Evolutionary conservation across 306 rosid species (phyloP).

Genomic region (Trichosanthes truncata): DNA sequence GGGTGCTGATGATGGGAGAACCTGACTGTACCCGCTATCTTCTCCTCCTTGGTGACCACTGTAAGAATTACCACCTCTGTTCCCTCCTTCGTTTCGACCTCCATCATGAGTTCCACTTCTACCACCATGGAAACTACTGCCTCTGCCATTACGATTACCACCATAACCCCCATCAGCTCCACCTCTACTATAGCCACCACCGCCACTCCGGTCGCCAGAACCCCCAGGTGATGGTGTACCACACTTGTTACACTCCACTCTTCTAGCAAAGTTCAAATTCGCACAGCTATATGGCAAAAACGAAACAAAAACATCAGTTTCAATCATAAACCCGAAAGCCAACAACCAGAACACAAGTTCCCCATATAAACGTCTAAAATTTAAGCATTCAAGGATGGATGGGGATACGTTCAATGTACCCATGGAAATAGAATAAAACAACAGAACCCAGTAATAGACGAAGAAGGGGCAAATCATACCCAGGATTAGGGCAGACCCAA

Average conservation of each 20-base stretch:
- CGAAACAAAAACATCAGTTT: background rate
- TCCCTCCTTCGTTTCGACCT: constrained; percentile 44
- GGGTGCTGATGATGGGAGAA: constrained; percentile 45
- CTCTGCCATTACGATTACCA: constrained; percentile 43
- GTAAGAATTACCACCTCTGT: constrained; percentile 63
- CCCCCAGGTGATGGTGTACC: constrained; percentile 78
- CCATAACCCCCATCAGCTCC: constrained; percentile 45
- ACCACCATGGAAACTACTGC: constrained; percentile 43
- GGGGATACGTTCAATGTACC: background rate
- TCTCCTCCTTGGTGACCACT: constrained; percentile 53
- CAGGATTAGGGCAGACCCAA: constrained; percentile 90
- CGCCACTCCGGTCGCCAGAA: constrained; percentile 33
- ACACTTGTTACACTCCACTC: constrained; percentile 94
- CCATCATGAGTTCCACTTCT: constrained; percentile 42
- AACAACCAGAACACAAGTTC: background rate
- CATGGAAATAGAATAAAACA: background rate
- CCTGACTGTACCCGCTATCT: constrained; percentile 67
- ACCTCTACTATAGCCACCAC: constrained; percentile 33
- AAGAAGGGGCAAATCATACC: constrained; percentile 23
- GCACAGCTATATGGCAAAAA: constrained; percentile 55
- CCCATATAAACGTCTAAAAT: constrained; percentile 8
- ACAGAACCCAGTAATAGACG: background rate
- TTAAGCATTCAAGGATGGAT: constrained; percentile 9
- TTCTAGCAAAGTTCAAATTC: constrained; percentile 87
- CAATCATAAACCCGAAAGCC: background rate